A percentile compares a stretch with the other conserved stretches of the same genome.
phyloP scores from a whole-genome alignment of 176 grass and related monocot genomes.

The Coix lacrymajobi region DNA sequence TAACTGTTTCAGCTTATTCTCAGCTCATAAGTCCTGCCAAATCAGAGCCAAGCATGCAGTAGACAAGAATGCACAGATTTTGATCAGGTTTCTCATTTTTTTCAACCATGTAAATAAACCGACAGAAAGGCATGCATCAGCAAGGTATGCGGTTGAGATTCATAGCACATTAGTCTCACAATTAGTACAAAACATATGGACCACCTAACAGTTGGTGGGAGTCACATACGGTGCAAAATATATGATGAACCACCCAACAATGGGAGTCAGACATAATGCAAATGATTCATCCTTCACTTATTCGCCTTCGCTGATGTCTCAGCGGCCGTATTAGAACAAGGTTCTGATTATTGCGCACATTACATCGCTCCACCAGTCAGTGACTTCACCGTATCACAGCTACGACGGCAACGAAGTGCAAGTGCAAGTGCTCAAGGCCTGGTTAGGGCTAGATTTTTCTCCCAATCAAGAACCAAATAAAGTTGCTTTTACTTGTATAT shows the following conservation, averaged over 20 bases:
- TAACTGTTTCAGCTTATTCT: too few relatives aligned
- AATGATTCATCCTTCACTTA: slow-evolving; percentile 13
- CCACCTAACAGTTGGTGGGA: slow-evolving; percentile 9
- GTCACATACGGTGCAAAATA: slow-evolving; percentile 19
- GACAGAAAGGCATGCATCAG: neutral
- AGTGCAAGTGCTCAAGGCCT: slow-evolving; percentile 16
- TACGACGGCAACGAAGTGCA: slow-evolving; percentile 13
- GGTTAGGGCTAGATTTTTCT: neutral
- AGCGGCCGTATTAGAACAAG: neutral
- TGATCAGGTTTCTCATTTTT: neutral
- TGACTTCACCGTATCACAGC: slow-evolving; percentile 14
- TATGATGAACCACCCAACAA: neutral
- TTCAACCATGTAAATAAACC: neutral
- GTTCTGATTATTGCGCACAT: slow-evolving; percentile 35
- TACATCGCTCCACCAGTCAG: slow-evolving; percentile 27
- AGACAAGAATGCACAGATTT: neutral
- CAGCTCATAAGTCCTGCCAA: too few relatives aligned
- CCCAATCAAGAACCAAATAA: neutral
- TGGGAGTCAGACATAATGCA: slow-evolving; percentile 19
- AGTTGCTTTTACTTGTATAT: slow-evolving; percentile 59
- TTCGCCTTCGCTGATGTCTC: slow-evolving; percentile 10
- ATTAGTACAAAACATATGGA: slow-evolving; percentile 1
- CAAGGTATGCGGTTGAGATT: neutral
- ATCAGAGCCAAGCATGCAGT: neutral
- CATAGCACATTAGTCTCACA: neutral